Base-by-base conservation (phyloP, 208 protist species). In the Leptomonas pyrrhocoris region DNA sequence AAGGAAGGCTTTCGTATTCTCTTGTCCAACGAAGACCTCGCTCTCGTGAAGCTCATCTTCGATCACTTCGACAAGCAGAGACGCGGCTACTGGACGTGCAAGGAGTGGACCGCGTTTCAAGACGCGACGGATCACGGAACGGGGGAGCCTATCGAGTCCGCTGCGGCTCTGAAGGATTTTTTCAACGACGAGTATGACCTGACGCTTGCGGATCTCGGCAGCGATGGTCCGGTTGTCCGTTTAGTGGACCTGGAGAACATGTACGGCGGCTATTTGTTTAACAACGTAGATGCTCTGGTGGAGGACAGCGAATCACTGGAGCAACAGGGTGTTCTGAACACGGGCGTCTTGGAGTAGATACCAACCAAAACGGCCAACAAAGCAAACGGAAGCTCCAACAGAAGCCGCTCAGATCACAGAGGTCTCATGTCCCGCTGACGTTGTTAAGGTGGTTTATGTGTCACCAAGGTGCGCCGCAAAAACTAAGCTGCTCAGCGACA, bases 171-270 rank as follows among this genome's bases (percentile, higher is more conserved):
- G 38, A 49, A 72, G 49, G 50, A 77, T 2, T 87, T 90, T 55
- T 95, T 95, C 50, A 56, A 66, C 38, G 85, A 92, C n/a, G 86
- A 95, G 69, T 95, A 86, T 54, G 90, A 93, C 56, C 81, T 95
- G 27, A 51, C 30, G 11, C 38, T 81, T 8, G 40, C 53, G 34
- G 7, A 75, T 75, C 36, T 70, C 5, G 62, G 61, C 19, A 68
- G n/a, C 3, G 65, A 64, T 19, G 67, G 72, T 53, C 82, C 83
- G 27, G 84, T 90, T 0, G 68, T 93, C 0, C 63, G 43, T 0
- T 21, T 79, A 12, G 40, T 63, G n/a, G 81, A 95, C 40, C 58
- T 95, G 27, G 87, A 90, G 40, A 81, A 92, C 65, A 93, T 95
- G 87, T 95, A 95, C 59, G 90, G 90, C 18, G 90, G 90, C 0